phyloP scores from a whole-genome alignment of 2,329 filamentous ascomycete genomes.

The Berkeleyomyces rouxiae region DNA sequence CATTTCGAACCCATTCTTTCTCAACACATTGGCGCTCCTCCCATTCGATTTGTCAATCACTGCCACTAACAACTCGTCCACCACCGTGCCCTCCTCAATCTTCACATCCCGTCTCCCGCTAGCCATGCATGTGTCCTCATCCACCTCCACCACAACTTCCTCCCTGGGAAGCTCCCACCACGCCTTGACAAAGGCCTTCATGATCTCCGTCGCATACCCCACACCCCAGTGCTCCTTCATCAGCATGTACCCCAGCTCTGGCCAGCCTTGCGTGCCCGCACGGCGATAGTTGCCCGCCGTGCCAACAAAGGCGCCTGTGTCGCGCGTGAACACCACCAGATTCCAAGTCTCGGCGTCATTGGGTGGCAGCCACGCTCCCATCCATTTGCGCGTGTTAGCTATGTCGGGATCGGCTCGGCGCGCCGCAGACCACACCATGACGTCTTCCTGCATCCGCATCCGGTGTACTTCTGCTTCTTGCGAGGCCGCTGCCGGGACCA shows the following conservation, averaged over 20 bases:
- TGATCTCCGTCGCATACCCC: conserved; percentile 40
- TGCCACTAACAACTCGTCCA: conserved; percentile 28
- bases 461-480: conserved; percentile 35
- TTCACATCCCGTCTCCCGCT: not conserved
- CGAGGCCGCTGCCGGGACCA: conserved; percentile 32
- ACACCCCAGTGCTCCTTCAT: conserved; percentile 35
- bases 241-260: conserved; percentile 42
- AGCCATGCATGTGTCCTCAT: conserved; percentile 22
- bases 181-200: conserved; percentile 28
- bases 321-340: conserved; percentile 33
- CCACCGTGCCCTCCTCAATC: conserved; percentile 16
- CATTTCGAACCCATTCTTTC: conserved; percentile 37
- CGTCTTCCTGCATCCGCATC: conserved; percentile 40
- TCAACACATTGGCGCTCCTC: conserved; percentile 38
- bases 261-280: conserved; percentile 31
- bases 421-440: conserved; percentile 41
- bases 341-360: conserved; percentile 37
- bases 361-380: conserved; percentile 30
- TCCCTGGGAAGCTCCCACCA: conserved; percentile 35
- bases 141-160: conserved; percentile 28
- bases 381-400: conserved; percentile 26
- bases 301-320: conserved; percentile 35
- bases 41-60: conserved; percentile 32
- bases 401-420: conserved; percentile 28
- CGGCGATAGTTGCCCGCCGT: conserved; percentile 28